Percentiles rank a stretch among this genome's conserved stretches.
phyloP scores from a whole-genome alignment of 192 early-diverging fungal genomes.

The Geranomyces variabilis region DNA sequence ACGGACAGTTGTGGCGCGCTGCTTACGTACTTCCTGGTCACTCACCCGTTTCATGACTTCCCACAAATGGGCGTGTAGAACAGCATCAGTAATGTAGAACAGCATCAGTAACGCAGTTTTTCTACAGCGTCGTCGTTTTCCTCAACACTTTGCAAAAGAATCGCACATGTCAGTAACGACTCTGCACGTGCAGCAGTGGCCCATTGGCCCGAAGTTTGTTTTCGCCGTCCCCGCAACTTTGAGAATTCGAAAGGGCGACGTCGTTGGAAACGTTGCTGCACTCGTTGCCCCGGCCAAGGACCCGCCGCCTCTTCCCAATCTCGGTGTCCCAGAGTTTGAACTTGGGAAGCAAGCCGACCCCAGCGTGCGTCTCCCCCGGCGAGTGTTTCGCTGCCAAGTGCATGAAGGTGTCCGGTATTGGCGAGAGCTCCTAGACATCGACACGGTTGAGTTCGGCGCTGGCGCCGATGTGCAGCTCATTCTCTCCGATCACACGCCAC shows the following conservation, averaged over 20 bases:
- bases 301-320: slow-evolving; percentile 12
- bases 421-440: too few relatives aligned
- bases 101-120: slow-evolving; percentile 5
- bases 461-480: too few relatives aligned
- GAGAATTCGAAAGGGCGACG: slow-evolving; percentile 10
- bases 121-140: too few relatives aligned
- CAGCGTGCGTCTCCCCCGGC: slow-evolving; percentile 6
- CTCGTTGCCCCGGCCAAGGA: slow-evolving; percentile 13
- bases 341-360: slow-evolving; percentile 13
- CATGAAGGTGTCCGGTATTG: slow-evolving; percentile 1
- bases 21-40: too few relatives aligned
- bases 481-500: too few relatives aligned
- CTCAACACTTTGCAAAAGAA: slow-evolving; percentile 3
- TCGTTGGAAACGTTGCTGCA: slow-evolving; percentile 9
- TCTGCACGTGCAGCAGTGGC: slow-evolving; percentile 12
- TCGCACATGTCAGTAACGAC: slow-evolving; percentile 11
- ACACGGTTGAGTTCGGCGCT: too few relatives aligned
- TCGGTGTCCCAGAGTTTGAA: slow-evolving; percentile 9
- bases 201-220: slow-evolving; percentile 7
- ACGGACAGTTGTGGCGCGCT: too few relatives aligned
- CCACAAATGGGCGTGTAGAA: too few relatives aligned
- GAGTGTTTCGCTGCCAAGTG: slow-evolving; percentile 1
- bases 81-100: slow-evolving; percentile 6
- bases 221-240: slow-evolving; percentile 10
- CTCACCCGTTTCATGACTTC: too few relatives aligned